phyloP scores from a whole-genome alignment of 768 basidiomycete species.

The Naematelia aurantialba region DNA sequence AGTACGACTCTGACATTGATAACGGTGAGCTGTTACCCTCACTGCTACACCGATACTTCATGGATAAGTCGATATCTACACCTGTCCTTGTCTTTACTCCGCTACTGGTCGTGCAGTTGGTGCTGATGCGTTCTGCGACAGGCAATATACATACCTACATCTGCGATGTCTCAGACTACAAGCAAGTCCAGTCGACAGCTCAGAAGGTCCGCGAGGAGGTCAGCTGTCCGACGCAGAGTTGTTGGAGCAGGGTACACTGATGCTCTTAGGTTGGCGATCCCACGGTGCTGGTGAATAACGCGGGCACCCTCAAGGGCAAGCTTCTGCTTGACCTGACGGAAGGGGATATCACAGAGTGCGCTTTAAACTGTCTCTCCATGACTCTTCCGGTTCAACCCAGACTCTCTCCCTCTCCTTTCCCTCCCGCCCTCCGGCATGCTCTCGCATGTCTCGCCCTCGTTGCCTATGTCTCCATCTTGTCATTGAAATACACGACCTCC shows the following conservation, averaged over 20 bases:
- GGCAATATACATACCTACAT: slow-evolving; percentile 80
- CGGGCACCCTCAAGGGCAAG: slow-evolving; percentile 89
- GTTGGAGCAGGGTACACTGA: not conserved
- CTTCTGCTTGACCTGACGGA: slow-evolving; percentile 71
- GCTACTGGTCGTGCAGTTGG: not conserved
- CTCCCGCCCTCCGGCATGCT: too few relatives aligned
- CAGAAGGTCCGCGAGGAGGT: slow-evolving; percentile 76
- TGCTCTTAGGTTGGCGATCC: slow-evolving; percentile 73
- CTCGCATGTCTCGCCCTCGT: too few relatives aligned
- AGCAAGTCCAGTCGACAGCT: slow-evolving; percentile 73
- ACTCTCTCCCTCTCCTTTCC: not conserved
- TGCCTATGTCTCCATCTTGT: too few relatives aligned
- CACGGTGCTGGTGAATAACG: slow-evolving; percentile 90
- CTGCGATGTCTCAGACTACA: slow-evolving; percentile 87
- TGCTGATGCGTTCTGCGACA: slow-evolving; percentile 46
- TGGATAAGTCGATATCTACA: not conserved
- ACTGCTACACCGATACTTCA: not conserved
- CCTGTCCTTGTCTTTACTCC: not conserved
- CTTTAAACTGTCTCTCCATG: slow-evolving; percentile 36
- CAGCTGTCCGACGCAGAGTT: slow-evolving; percentile 14
- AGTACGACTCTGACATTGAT: slow-evolving; percentile 67
- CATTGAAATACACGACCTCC: too few relatives aligned
- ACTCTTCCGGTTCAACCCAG: not conserved
- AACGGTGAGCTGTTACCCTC: not conserved
- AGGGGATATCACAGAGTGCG: slow-evolving; percentile 73